These are phyloP conservation scores for Apium graveolens DNA, from an alignment of 129 eudicot species.

Conservation along the genomic window DNA sequence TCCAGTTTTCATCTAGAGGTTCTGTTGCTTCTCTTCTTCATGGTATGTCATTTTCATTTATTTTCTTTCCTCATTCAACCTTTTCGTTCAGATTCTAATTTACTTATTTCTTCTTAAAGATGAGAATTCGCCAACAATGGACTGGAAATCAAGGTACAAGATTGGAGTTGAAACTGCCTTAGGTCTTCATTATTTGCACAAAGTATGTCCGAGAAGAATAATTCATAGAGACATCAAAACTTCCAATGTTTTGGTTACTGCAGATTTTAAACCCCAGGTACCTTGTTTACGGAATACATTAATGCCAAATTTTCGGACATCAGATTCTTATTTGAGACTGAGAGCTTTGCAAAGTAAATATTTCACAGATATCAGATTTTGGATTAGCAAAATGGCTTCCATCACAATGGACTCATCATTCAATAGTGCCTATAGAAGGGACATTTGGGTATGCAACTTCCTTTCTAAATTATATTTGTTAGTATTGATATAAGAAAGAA, in stretches of 20 bases:
- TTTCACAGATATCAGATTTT: constrained; percentile 77
- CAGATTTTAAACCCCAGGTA: constrained; percentile 86
- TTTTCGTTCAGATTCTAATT: not conserved
- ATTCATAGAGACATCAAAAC: constrained; percentile 93
- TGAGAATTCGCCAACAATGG: constrained; percentile 59
- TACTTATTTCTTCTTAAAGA: constrained; percentile 23
- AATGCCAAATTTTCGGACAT: not conserved
- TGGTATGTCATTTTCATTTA: constrained; percentile 34
- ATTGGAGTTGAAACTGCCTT: constrained; percentile 81
- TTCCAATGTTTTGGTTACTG: constrained; percentile 63
- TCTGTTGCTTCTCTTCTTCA: constrained; percentile 97
- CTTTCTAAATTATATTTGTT: not conserved
- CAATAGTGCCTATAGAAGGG: constrained; percentile 94
- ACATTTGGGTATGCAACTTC: constrained; percentile 69
- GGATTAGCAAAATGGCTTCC: constrained; percentile 99
- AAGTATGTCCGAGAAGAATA: constrained; percentile 86
- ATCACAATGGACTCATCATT: constrained; percentile 96
- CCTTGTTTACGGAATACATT: not conserved
- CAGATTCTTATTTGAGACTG: not conserved
- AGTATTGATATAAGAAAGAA: not conserved
- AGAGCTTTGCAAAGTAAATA: not conserved
- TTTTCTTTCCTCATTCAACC: not conserved
- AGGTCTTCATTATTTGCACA: constrained; percentile 92
- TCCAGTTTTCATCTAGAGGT: constrained; percentile 85
- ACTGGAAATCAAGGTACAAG: constrained; percentile 78